Evolutionary conservation across 805 yeast species (phyloP), one percentile per base, ranked within the genome.

Genomic region (Kregervanrija delftensis): DNA sequence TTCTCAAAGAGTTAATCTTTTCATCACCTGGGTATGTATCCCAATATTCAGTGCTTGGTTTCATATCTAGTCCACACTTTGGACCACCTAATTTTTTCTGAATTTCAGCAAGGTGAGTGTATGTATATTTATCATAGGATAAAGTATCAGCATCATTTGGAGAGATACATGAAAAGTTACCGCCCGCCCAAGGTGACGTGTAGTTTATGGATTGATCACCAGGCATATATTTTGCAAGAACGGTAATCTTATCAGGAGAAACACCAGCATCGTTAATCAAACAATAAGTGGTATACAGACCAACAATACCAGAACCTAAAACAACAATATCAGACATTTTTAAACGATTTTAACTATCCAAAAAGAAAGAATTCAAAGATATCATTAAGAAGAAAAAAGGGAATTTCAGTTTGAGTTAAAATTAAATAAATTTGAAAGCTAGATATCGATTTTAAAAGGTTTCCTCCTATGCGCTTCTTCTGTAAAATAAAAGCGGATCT

Each of bases 121-220:
- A 84, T 2, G 88, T 80, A 53, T 65, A 68, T 55, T 71, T 72
- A 56, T 83, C 90, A 52, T 67, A 79, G 4, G 57, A 58, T 42
- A 81, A 53, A 0, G 76, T 68, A n/a, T 64, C 68, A 2, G 60
- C 60, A 51, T 80, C 85, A 47, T 73, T 70, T 2, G 81, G 84
- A 0, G 86, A 73, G 39, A 83, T 81, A 49, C 76, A 68, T 3
- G 80, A 72, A 55, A 77, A 77, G 56, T 78, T 77, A 8, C 79
- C 83, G 22, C 83, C 83, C 0, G 95, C 95, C 76, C 83, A 83
- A 0, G 95, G 95, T 0, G 90, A 83, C 1, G 95, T 80, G 60
- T 82, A 86, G 41, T 76, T 69, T 46, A 76, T 76, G 4, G 88
- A 79, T 51, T 78, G 83, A 56, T 86, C 95, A 4, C 95, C 95